Evolutionary conservation across 2,329 filamentous ascomycete genomes (phyloP), one percentile per base, ranked within the genome.

Genomic region (Neofusicoccum kwambonambiense): DNA sequence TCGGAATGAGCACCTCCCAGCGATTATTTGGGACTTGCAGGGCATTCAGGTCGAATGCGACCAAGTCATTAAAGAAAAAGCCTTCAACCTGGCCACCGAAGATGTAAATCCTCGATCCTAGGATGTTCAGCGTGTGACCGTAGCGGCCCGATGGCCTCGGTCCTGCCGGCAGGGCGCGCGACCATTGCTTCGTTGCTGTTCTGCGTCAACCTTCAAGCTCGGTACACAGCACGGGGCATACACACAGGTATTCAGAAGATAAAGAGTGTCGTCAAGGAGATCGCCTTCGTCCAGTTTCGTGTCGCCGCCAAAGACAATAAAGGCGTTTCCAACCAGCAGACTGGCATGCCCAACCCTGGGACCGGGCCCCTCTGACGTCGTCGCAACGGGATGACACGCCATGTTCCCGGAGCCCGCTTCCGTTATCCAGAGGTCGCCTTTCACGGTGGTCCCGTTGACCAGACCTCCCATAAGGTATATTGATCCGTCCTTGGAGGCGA

Each of bases 11-110:
- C 67, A 97, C 88, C 70, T 99, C 95, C 95, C 95, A 99, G 68
- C 91, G 88, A 74, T 97, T 98, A 64, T 89, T 89, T 11, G 93
- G 89, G 76, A 91, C 92, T 77, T 98, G 95, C 15, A 99, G 82
- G 66, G 95, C 92, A 74, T 99, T 99, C 62, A 99, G 81, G 74
- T 99, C 96, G 73, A 99, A 99, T 9, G 93, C 93, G 37, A 96
- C 87, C 15, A 99, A 82, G 73, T 99, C 95, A 72, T 99, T 99
- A 87, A 99, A 98, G 74, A 99, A 99, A 74, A 90, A 93, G 4
- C 94, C 95, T 75, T 99, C 95, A 1, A 98, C 94, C 74, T 99
- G 95, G 58, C 95, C 95, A 75, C 95, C 95, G 75, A 99, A 99
- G 35, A 99, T 91, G 79, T 92, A 99, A 49, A 99, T 94, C 75